phyloP scores from a whole-genome alignment of 2,329 filamentous ascomycete species.

The Aspergillus awamori region DNA sequence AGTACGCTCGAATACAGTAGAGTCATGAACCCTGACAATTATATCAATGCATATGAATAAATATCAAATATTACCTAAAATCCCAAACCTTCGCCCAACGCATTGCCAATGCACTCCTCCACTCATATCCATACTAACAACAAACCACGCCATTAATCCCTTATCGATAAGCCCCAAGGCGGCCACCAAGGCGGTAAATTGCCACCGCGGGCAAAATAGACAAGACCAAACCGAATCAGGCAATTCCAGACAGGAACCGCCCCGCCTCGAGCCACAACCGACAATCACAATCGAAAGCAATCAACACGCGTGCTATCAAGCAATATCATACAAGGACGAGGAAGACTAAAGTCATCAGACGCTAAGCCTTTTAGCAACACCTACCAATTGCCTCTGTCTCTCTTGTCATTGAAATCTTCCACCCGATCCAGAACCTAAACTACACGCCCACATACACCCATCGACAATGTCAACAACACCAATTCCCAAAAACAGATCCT shows the following conservation, averaged over 20 bases:
- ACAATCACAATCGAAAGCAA: conserved; percentile 14
- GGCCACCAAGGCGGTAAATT: neutral
- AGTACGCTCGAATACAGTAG: too few relatives aligned
- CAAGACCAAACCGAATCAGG: conserved; percentile 6
- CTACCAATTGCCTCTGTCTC: too few relatives aligned
- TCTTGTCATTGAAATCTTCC: too few relatives aligned
- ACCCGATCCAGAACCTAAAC: too few relatives aligned
- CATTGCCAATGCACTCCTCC: neutral
- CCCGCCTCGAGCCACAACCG: conserved; percentile 12
- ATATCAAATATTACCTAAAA: too few relatives aligned
- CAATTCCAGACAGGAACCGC: conserved; percentile 1
- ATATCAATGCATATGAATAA: too few relatives aligned
- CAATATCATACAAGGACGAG: neutral
- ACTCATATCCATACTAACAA: neutral
- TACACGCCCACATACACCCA: neutral
- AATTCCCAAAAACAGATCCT: conserved; percentile 19
- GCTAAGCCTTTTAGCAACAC: neutral
- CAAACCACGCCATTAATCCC: too few relatives aligned
- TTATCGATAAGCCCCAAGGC: conserved; percentile 4
- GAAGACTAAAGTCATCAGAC: neutral
- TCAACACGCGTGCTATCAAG: conserved; percentile 1
- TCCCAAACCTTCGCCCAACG: neutral
- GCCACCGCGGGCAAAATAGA: neutral
- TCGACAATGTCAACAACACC: conserved; percentile 22
- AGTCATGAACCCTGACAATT: too few relatives aligned